Base-by-base conservation (phyloP, 495 filamentous ascomycete species). In the Clohesyomyces aquaticus region DNA sequence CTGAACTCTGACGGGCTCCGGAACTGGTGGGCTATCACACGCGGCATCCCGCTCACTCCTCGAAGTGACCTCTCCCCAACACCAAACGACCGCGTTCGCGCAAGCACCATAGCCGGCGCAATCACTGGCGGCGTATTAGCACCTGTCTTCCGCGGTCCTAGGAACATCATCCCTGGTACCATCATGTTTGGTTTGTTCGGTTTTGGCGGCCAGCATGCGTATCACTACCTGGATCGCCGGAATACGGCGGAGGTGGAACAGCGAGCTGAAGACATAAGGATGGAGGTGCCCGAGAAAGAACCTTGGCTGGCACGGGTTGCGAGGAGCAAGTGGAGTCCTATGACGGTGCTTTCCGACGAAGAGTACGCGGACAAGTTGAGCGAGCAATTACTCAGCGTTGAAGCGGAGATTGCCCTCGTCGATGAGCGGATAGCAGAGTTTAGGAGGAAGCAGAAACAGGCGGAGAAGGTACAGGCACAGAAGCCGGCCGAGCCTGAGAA, bases 391-490 rank as follows among this genome's bases (percentile, higher is more conserved):
- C 75, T 98, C 6, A 81, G 82, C 48, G 76, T 96, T 12, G 86
- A 97, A 65, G 91, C 87, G 10, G 90, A 97, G 59, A 90, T 97
- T 66, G 88, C 93, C 0, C 67, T 97, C 29, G 74, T 96, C 11
- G 91, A 97, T 68, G 93, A 97, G 41, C 87, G 84, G 60, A 92
- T 98, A 57, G 85, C 83, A 42, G 79, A 75, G 42, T 50, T 62
- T 16, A 66, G 48, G 58, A 53, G 28, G 43, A 42, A 70, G 46
- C 49, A 55, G 41, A 48, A 41, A 27, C 46, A 57, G 32, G 9
- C 52, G n/a, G 22, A 62, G 23, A 19, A 28, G 27, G 27, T 11
- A 28, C 11, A 43, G 19, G 9, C 32, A 45, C 35, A 23, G 19
- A 29, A 21, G 25, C 48, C 3, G 25, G 22, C 12, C 8, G 4